Evolutionary conservation across 352 stramenopile genomes (phyloP).

Genomic region (Pythium rhizo-oryzae): DNA sequence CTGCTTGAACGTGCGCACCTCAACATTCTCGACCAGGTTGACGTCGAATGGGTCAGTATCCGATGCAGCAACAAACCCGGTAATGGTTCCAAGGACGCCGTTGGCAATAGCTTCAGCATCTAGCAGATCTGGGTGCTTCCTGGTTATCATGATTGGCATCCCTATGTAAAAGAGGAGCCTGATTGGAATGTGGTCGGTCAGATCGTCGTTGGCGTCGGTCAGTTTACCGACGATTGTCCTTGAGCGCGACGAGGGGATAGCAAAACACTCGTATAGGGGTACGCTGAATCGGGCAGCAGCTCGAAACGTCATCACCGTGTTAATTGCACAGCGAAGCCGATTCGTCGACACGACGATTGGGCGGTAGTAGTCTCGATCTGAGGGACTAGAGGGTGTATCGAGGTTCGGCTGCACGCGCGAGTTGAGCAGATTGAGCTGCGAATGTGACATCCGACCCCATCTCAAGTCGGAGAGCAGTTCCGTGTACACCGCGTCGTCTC

Average conservation of each 20-base stretch:
- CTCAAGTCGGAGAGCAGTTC: conserved; percentile 3
- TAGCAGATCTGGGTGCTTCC: conserved; percentile 6
- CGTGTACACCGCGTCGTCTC: conserved; percentile 2
- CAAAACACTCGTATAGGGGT: conserved; percentile 4
- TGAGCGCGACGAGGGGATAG: not conserved
- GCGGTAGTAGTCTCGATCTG: not conserved
- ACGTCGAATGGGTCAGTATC: not conserved
- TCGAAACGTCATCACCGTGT: conserved; percentile 5
- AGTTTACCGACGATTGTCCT: conserved; percentile 4
- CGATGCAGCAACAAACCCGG: not conserved
- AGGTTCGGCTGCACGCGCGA: not conserved
- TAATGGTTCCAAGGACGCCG: not conserved
- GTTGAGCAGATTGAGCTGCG: conserved; percentile 1
- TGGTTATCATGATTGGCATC: conserved; percentile 12
- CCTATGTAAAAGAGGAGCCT: conserved; percentile 3
- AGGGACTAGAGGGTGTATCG: not conserved
- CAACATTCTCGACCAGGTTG: not conserved
- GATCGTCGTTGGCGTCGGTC: conserved; percentile 5
- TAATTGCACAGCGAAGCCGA: conserved; percentile 6
- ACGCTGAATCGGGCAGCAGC: not conserved
- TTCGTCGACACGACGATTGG: conserved; percentile 11
- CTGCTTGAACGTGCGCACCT: not conserved
- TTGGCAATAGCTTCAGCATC: conserved; percentile 11
- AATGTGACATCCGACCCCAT: not conserved
- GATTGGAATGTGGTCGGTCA: conserved; percentile 4